Evolutionary conservation across 768 basidiomycete species (phyloP), one percentile per base, ranked within the genome.

Genomic region (Boletus insuetus): DNA sequence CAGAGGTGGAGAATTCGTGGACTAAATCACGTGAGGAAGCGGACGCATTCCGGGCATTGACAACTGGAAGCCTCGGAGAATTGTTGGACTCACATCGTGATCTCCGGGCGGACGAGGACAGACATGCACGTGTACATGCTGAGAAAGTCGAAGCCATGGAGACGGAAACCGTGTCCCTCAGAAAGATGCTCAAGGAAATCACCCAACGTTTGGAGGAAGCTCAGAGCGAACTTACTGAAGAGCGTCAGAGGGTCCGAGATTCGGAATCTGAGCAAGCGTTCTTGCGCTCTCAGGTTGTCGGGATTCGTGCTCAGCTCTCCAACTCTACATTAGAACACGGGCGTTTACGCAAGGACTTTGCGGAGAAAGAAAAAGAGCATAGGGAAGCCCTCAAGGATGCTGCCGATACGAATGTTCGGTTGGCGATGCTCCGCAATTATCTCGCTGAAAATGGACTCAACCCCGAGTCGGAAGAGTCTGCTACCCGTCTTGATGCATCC

Each of bases 21-120:
- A 83, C 89, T 24, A 90, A 93, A 70, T 92, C 93, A 41, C 84
- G 94, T 14, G 89, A 95, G 73, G 94, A 98, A 75, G 92, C 94
- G 3, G 95, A 97, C 69, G 84, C 89, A 2, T 85, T 94, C 70
- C 79, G 94, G 51, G 87, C 89, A 20, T 75, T 94, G 49, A 94
- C 94, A 3, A 96, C 92, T 3, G 85, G 87, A 45, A 82, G 87
- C 64, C 80, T 97, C 3, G 94, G 93, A 22, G 84, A 95, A 67
- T 77, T 97, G 19, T 77, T 97, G 44, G 91, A 95, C 67, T 86
- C 89, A 3, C 94, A 96, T 75, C 83, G 87, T 35, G 90, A 92
- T 63, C 77, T 94, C 49, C 84, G 82, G 69, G 82, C 87, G 13
- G 93, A 94, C 64, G 92, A 97, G 66, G 90, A 91, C 61, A 82